phyloP scores from a whole-genome alignment of 441 rosid species.

The Macaranga tanarius region DNA sequence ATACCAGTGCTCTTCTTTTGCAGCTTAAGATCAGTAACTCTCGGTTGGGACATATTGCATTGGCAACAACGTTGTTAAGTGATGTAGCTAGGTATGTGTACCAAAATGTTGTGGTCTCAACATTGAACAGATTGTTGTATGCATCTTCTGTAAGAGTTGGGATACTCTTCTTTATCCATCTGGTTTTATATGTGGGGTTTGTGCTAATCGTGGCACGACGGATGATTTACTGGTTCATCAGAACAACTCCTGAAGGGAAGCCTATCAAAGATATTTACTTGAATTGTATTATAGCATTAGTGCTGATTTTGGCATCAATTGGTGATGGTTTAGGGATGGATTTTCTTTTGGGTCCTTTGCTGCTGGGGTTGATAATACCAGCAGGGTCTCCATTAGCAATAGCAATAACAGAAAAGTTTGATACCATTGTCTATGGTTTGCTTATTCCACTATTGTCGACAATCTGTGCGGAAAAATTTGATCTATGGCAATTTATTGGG shows the following conservation, averaged over 20 bases:
- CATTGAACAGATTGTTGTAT: background rate
- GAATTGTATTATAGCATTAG: background rate
- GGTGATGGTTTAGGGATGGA: constrained; percentile 25
- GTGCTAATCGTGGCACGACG: constrained; percentile 12
- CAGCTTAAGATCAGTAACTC: constrained; percentile 40
- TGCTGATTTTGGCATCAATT: constrained; percentile 7
- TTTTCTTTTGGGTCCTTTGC: constrained; percentile 28
- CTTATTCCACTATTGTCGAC: constrained; percentile 27
- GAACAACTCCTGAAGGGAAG: constrained; percentile 34
- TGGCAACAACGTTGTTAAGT: constrained; percentile 31
- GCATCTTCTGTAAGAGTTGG: background rate
- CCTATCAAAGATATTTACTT: constrained; percentile 27
- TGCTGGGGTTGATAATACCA: constrained; percentile 36
- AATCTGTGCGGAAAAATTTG: constrained; percentile 16
- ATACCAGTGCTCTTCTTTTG: constrained; percentile 29
- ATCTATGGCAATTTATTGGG: constrained; percentile 1
- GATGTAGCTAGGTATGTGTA: constrained; percentile 14
- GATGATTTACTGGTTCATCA: constrained; percentile 26
- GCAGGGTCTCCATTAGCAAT: constrained; percentile 43
- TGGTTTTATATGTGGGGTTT: background rate
- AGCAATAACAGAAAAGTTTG: constrained; percentile 27
- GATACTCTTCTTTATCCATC: background rate
- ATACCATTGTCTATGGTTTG: constrained; percentile 29
- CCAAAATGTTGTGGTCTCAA: rapidly evolving
- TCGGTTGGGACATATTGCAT: constrained; percentile 34